Evolutionary conservation across 129 eudicot species (phyloP).

Genomic region (Helichrysum umbraculigerum): DNA sequence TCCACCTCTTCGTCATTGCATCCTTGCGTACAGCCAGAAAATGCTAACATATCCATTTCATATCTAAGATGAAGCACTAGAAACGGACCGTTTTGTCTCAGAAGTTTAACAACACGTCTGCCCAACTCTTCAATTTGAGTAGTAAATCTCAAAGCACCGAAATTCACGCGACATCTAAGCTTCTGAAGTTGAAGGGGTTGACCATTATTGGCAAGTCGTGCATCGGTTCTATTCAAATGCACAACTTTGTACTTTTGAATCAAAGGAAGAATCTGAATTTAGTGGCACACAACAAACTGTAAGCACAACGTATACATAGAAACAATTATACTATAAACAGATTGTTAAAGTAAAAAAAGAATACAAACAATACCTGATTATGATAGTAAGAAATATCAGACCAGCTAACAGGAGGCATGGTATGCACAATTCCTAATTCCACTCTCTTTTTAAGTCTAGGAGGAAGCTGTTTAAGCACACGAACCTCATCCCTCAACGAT

Average conservation of each 20-base stretch:
- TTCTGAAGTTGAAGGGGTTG: constrained; percentile 79
- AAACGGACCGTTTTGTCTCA: constrained; percentile 86
- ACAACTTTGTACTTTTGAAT: constrained; percentile 85
- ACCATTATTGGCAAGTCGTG: constrained; percentile 91
- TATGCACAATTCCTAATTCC: constrained; percentile 64
- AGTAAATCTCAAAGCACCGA: constrained; percentile 74
- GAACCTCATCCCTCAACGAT: constrained; percentile 94
- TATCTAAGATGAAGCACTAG: constrained; percentile 94
- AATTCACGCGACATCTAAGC: constrained; percentile 91
- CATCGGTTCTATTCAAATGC: constrained; percentile 91
- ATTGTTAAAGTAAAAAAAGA: not conserved
- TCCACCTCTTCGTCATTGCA: constrained; percentile 84
- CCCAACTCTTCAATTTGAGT: constrained; percentile 93
- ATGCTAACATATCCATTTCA: constrained; percentile 99
- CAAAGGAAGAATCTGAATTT: constrained; percentile 80
- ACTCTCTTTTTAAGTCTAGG: constrained; percentile 86
- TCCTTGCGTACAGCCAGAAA: constrained; percentile 97
- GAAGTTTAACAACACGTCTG: constrained; percentile 60
- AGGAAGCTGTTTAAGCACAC: constrained; percentile 85
- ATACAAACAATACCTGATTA: constrained; percentile 57
- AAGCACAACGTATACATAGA: not conserved
- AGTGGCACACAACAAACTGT: not conserved
- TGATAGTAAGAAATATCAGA: constrained; percentile 93
- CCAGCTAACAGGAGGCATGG: constrained; percentile 98
- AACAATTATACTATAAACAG: not conserved